Evolutionary conservation across 768 basidiomycete species (phyloP), one percentile per base, ranked within the genome.

Genomic region (Fomitopsis pulvina): DNA sequence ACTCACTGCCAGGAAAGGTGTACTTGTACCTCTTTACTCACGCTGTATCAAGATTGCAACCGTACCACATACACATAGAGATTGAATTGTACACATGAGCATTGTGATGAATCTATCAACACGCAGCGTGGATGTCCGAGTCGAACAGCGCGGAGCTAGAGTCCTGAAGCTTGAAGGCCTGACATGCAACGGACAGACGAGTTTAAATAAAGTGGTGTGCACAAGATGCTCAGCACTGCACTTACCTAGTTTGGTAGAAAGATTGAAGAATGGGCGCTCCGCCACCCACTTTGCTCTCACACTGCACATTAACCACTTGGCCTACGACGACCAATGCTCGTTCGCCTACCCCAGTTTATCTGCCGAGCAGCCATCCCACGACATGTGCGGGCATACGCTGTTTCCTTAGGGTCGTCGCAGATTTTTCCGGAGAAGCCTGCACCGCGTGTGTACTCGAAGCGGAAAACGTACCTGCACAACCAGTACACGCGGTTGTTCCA

Each of bases 381-480:
- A 20, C 53, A 47, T 8, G 34, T 47, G 3, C 42, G 57, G 21
- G 50, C 50, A 42, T 58, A 58, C 28, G 50, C 50, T 45, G 25
- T 55, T 45, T 41, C 46, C 21, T 7, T 50, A 29, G 75, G 3
- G 6, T 38, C 34, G 16, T 71, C 81, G 28, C 68, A 75, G 53
- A 61, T 73, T 28, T 74, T 79, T 37, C 72, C 76, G 4, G 69
- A 78, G 2, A 83, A 81, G 60, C 67, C 68, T 27, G 65, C 67
- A 24, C 80, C 82, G 0, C 86, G 92, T 38, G 73, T 79, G 52
- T 93, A 91, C 64, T 76, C 76, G 45, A 79, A 81, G 62, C 85
- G 87, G 64, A 96, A 94, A 66, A 73, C 81, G 1, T 83, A 80
- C 67, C 82, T 91, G 64, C 90, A 83, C 70, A 76, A 80, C 69